phyloP scores from a whole-genome alignment of 352 stramenopile species.

The Pythium guiyangense region DNA sequence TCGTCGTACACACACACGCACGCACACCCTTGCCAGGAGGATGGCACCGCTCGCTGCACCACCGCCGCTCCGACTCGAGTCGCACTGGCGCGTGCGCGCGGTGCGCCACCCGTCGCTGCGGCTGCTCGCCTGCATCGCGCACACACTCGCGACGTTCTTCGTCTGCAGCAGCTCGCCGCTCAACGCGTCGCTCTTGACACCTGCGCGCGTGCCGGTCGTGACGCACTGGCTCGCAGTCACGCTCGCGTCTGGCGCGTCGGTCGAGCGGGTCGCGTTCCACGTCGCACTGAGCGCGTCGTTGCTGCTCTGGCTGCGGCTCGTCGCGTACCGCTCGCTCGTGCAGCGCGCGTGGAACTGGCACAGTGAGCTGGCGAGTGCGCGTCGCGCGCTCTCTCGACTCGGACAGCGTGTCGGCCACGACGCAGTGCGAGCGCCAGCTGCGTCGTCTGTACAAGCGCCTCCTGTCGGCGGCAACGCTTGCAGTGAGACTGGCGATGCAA shows the following conservation, averaged over 20 bases:
- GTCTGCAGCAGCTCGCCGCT: slow-evolving; percentile 38
- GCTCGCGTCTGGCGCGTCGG: slow-evolving; percentile 16
- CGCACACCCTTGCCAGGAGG: no score
- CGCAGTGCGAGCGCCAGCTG: no score
- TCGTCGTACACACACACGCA: no score
- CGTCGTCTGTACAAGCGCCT: no score
- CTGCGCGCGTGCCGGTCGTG: slow-evolving; percentile 36
- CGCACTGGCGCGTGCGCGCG: slow-evolving; percentile 29
- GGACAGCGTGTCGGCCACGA: no score
- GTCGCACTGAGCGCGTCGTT: slow-evolving; percentile 22
- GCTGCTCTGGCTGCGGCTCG: no score
- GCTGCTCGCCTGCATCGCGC: slow-evolving; percentile 27
- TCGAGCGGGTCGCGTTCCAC: slow-evolving; percentile 32
- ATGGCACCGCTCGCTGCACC: no score
- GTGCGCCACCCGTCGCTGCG: slow-evolving; percentile 38
- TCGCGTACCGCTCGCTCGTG: no score
- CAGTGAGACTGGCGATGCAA: background rate
- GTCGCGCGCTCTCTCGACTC: slow-evolving; percentile 23
- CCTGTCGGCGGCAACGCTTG: slow-evolving; percentile 20
- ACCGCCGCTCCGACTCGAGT: slow-evolving; percentile 35
- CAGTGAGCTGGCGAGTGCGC: slow-evolving; percentile 22
- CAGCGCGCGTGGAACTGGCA: slow-evolving; percentile 49
- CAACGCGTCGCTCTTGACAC: slow-evolving; percentile 21
- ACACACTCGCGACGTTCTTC: slow-evolving; percentile 32
- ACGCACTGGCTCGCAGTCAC: slow-evolving; percentile 20